These are phyloP conservation scores for Triticum monococcum DNA, from an alignment of 176 grass and related monocot genomes.

Conservation along the genomic window DNA sequence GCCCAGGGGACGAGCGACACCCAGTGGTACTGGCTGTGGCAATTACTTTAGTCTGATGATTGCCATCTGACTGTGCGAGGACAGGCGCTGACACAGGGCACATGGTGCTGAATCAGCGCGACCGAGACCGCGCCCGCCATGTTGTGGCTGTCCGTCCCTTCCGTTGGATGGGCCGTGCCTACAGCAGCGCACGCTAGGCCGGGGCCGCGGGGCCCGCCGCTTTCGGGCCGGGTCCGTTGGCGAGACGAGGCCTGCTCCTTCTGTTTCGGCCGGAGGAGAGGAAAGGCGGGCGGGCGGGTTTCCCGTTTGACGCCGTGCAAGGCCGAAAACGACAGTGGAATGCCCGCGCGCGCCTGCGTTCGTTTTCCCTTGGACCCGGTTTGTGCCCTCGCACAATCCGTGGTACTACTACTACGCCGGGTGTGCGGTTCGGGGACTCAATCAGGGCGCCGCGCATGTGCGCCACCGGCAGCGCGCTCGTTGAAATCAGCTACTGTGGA, in stretches of 20 bases:
- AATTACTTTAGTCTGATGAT: constrained; percentile 18
- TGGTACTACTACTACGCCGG: not conserved
- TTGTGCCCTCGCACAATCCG: not conserved
- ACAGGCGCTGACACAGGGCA: constrained; percentile 51
- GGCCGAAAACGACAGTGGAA: constrained; percentile 24
- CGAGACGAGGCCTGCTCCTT: not conserved
- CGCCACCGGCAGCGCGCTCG: too few species aligned
- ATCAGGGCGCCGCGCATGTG: too few species aligned
- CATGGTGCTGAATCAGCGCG: constrained; percentile 55
- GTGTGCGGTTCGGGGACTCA: not conserved
- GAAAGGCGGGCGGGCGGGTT: not conserved
- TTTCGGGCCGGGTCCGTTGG: not conserved
- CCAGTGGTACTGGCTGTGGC: not conserved
- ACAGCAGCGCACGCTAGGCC: too few species aligned
- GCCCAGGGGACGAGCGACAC: not conserved
- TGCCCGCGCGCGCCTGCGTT: not conserved
- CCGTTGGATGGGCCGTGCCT: not conserved
- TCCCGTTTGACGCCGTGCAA: constrained; percentile 18
- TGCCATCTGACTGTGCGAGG: constrained; percentile 16
- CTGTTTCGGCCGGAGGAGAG: not conserved
- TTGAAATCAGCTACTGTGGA: too few species aligned
- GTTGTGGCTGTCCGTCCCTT: not conserved
- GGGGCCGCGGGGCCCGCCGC: too few species aligned
- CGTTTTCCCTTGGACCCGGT: not conserved
- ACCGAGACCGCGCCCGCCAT: constrained; percentile 21